Conservation (phyloP, 2,329 filamentous ascomycete genomes). For the Microsporum ferrugineum region DNA sequence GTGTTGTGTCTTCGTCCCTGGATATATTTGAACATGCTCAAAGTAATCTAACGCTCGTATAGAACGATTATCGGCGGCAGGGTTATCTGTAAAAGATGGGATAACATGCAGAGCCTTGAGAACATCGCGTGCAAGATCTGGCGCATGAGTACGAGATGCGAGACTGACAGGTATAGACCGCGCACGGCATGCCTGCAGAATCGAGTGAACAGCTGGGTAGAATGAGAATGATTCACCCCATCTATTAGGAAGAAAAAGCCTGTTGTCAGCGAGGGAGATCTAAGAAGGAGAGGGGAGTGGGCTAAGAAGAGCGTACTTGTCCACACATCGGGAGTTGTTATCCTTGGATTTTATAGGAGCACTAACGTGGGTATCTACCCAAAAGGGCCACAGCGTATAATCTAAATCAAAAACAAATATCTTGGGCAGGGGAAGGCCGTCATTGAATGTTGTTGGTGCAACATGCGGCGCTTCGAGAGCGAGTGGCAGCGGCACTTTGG, state of each 20-base stretch:
- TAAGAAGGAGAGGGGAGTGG: conserved; percentile 3
- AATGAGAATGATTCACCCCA: conserved; percentile 58
- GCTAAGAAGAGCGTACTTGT: conserved; percentile 24
- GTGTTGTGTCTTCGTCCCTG: conserved; percentile 73
- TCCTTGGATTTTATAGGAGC: conserved; percentile 58
- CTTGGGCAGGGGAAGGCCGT: conserved; percentile 61
- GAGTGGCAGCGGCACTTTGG: conserved; percentile 7
- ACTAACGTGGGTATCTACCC: conserved; percentile 86
- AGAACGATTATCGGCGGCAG: conserved; percentile 36
- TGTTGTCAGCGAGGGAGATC: neutral
- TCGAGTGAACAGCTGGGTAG: conserved; percentile 56
- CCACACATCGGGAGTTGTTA: conserved; percentile 35
- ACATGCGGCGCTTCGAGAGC: conserved; percentile 15
- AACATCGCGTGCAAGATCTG: conserved; percentile 69
- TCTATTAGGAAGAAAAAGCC: conserved; percentile 15
- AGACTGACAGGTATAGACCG: conserved; percentile 52
- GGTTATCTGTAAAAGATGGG: conserved; percentile 32
- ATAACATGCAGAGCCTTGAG: conserved; percentile 60
- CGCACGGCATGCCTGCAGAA: conserved; percentile 51
- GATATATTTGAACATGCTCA: conserved; percentile 52
- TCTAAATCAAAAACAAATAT: conserved; percentile 91
- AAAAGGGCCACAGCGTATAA: conserved; percentile 98
- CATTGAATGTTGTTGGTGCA: conserved; percentile 47
- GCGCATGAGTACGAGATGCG: conserved; percentile 69
- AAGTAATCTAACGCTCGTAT: conserved; percentile 42